A percentile compares a stretch with the other conserved stretches of the same genome.
These are phyloP conservation scores for Mrakia blollopis DNA, from an alignment of 768 basidiomycete genomes.

Conservation along the genomic window DNA sequence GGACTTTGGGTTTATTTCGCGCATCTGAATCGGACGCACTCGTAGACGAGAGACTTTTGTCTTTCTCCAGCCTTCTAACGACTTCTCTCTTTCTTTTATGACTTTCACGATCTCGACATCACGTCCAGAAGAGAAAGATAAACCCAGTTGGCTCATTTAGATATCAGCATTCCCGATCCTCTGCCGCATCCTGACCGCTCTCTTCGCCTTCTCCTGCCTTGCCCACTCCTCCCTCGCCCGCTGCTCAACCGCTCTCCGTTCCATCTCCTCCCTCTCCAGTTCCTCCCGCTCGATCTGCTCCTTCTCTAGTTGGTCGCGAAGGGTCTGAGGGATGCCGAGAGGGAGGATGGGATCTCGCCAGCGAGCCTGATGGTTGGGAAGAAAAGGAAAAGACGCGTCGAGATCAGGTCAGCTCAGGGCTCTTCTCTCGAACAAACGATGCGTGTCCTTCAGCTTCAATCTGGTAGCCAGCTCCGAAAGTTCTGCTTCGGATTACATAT, in stretches of 20 bases:
- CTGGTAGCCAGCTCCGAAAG: too few relatives aligned
- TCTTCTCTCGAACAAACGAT: too few relatives aligned
- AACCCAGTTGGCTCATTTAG: too few relatives aligned
- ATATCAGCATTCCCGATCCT: conserved; percentile 9
- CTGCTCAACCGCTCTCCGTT: neutral
- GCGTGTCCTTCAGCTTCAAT: neutral
- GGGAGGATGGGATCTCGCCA: conserved; percentile 8
- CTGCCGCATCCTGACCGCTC: neutral
- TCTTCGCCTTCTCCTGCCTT: neutral
- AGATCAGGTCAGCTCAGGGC: neutral
- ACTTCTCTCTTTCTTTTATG: neutral
- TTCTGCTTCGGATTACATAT: too few relatives aligned
- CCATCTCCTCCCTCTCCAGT: neutral
- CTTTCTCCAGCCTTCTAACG: too few relatives aligned
- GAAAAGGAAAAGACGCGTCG: neutral
- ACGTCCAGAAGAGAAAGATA: too few relatives aligned
- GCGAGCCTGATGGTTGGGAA: neutral
- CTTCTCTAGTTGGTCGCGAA: neutral
- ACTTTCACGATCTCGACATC: neutral
- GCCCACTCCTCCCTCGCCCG: neutral
- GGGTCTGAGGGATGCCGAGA: conserved; percentile 1
- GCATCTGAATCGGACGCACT: neutral
- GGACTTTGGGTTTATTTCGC: conserved; percentile 6
- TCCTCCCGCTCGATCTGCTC: neutral
- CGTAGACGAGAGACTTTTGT: too few relatives aligned